Percentiles rank a stretch among this genome's conserved stretches.
Evolutionary conservation across 495 filamentous ascomycete genomes (phyloP).

Genomic region (Aspergillus campestris): DNA sequence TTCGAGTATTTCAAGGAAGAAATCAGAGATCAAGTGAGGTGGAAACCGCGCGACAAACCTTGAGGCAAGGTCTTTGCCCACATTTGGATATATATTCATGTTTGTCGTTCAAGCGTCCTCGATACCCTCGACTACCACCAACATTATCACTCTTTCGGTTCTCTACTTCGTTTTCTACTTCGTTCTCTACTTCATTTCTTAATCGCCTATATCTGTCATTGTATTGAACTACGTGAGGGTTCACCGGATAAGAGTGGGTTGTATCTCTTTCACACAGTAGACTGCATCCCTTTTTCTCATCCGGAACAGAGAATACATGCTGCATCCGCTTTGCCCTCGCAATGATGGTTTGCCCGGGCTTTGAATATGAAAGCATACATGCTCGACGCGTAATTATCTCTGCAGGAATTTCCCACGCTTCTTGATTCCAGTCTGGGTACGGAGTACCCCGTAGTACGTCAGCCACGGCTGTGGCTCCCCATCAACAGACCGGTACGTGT

Average conservation of each 20-base stretch:
- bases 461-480: too few species aligned
- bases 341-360: conserved; percentile 14
- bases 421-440: too few species aligned
- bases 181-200: not conserved
- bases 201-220: not conserved
- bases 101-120: not conserved
- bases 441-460: too few species aligned
- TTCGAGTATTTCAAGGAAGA: conserved; percentile 50
- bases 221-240: not conserved
- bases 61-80: conserved; percentile 7
- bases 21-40: conserved; percentile 48
- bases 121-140: not conserved
- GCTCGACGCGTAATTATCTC: not conserved
- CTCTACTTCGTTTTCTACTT: not conserved
- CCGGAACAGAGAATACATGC: conserved; percentile 31
- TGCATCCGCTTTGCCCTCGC: conserved; percentile 24
- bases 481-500: too few species aligned
- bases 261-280: conserved; percentile 29
- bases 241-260: conserved; percentile 44
- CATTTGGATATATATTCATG: too few species aligned
- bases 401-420: too few species aligned
- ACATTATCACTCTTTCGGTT: too few species aligned
- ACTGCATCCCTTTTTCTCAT: conserved; percentile 44
- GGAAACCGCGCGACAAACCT: conserved; percentile 31
- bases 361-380: conserved; percentile 25